phyloP scores from a whole-genome alignment of 805 yeast species.

The Osmozyma mogii region DNA sequence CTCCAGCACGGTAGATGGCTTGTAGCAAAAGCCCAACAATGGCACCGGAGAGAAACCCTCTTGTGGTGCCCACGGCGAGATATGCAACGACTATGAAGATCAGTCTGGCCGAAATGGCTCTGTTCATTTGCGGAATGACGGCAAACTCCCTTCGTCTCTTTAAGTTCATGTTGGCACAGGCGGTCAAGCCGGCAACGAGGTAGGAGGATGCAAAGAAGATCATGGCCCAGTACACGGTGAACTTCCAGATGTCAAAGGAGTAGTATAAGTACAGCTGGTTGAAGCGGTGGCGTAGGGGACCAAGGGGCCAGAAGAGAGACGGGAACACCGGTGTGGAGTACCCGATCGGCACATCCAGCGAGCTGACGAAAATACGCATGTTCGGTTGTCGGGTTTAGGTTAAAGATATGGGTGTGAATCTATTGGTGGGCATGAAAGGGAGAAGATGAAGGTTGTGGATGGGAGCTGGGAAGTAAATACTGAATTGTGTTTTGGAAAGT shows the following conservation, averaged over 20 bases:
- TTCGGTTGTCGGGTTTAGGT: background rate
- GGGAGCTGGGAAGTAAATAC: too few relatives aligned
- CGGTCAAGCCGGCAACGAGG: slow-evolving; percentile 54
- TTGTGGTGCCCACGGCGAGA: slow-evolving; percentile 46
- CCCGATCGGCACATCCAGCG: slow-evolving; percentile 66
- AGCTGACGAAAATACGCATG: slow-evolving; percentile 28
- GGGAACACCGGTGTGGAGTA: slow-evolving; percentile 78
- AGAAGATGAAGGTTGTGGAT: too few relatives aligned
- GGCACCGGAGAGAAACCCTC: slow-evolving; percentile 68
- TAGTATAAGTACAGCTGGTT: slow-evolving; percentile 56
- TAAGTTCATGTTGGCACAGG: slow-evolving; percentile 26
- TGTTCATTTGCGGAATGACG: slow-evolving; percentile 1
- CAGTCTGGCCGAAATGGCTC: slow-evolving; percentile 15
- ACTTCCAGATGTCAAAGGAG: slow-evolving; percentile 68
- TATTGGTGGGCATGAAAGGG: too few relatives aligned
- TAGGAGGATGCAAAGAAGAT: slow-evolving; percentile 61
- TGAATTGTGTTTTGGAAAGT: too few relatives aligned
- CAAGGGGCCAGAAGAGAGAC: slow-evolving; percentile 66
- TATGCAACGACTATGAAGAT: slow-evolving; percentile 41
- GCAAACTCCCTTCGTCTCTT: slow-evolving; percentile 12
- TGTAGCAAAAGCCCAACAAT: slow-evolving; percentile 68
- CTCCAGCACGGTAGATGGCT: slow-evolving; percentile 72
- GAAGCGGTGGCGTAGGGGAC: slow-evolving; percentile 28
- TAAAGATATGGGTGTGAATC: too few relatives aligned
- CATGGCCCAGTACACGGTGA: slow-evolving; percentile 76